Base-by-base conservation (phyloP, 768 basidiomycete species). In the Leucogyrophana mollusca region DNA sequence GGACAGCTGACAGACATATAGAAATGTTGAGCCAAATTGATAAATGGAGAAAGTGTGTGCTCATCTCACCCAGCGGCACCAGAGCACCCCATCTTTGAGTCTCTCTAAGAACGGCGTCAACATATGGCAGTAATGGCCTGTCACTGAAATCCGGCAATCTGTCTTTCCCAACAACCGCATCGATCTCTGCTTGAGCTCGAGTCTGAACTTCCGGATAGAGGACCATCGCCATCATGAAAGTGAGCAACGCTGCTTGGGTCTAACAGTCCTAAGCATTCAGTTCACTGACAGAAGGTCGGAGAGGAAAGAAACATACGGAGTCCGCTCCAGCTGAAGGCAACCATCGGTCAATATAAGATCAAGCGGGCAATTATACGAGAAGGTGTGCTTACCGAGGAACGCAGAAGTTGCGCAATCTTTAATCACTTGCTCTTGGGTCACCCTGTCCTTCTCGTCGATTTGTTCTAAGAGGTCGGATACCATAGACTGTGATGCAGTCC, bases 1-100 rank as follows among this genome's bases (percentile, higher is more conserved):
- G 61, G 16, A 67, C 25, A 14, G 52, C 67, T 60, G 27, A 17
- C 25, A 20, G 10, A 22, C 4, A 9, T 21, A 18, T 59, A 10
- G 23, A 13, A 22, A 43, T 32, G 32, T 43, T n/a, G 2, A 34
- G 43, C 22, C 33, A 2, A 13, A 20, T 16, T n/a, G 8, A 8
- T 16, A 9, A 7, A 14, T 13, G 13, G 23, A 35, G 18, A 16
- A 33, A 4, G 13, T n/a, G 1, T 23, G 8, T 9, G 16, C 3
- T 20, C 5, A 27, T 20, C 37, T 3, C 10, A 40, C 45, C 30
- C 14, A 46, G 13, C 4, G 45, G 45, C 2, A 22, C 9, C 23
- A 23, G 9, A n/a, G 37, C 36, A 14, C 39, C 14, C 37, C 36
- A 40, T 37, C 45, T 30, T 7, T 32, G 14, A 2, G 37, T 40